A percentile compares a stretch with the other conserved stretches of the same genome.
These are phyloP conservation scores for Babesia bovis DNA, from an alignment of 169 alveolate genomes.

Conservation along the genomic window DNA sequence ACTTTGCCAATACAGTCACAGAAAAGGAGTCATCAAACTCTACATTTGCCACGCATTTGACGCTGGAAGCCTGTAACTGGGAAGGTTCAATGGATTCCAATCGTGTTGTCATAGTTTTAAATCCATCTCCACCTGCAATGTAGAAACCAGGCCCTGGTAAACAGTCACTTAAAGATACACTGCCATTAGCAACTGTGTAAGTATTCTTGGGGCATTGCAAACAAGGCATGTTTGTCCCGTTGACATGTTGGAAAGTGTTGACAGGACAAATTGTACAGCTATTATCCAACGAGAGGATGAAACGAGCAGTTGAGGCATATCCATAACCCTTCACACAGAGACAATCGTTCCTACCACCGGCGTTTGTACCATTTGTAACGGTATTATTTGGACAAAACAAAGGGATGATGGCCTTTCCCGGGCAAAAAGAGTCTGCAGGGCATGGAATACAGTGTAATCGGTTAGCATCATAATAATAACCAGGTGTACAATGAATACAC, in stretches of 20 bases:
- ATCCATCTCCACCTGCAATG: constrained; percentile 2
- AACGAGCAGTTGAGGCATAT: constrained; percentile 6
- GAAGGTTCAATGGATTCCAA: constrained; percentile 7
- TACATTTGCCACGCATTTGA: constrained; percentile 12
- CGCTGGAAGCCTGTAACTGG: background rate
- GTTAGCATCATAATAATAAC: constrained; percentile 58
- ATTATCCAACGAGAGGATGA: constrained; percentile 2
- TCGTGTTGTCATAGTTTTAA: background rate
- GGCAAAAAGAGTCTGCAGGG: constrained; percentile 68
- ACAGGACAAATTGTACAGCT: constrained; percentile 44
- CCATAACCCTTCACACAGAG: constrained; percentile 56
- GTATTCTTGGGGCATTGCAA: constrained; percentile 72
- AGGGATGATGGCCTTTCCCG: constrained; percentile 65
- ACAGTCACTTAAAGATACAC: constrained; percentile 67
- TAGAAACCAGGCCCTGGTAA: constrained; percentile 73
- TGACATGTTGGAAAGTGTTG: constrained; percentile 60
- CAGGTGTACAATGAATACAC: constrained; percentile 70
- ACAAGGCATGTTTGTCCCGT: constrained; percentile 65
- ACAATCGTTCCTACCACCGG: constrained; percentile 43
- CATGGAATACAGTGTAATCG: constrained; percentile 66
- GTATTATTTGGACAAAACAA: constrained; percentile 70
- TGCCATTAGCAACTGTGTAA: constrained; percentile 59
- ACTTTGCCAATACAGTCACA: constrained; percentile 14
- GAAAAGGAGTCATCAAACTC: background rate
- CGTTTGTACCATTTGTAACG: constrained; percentile 5